These are phyloP conservation scores for Cynanchum wilfordii DNA, from an alignment of 257 asterid genomes.

Conservation along the genomic window DNA sequence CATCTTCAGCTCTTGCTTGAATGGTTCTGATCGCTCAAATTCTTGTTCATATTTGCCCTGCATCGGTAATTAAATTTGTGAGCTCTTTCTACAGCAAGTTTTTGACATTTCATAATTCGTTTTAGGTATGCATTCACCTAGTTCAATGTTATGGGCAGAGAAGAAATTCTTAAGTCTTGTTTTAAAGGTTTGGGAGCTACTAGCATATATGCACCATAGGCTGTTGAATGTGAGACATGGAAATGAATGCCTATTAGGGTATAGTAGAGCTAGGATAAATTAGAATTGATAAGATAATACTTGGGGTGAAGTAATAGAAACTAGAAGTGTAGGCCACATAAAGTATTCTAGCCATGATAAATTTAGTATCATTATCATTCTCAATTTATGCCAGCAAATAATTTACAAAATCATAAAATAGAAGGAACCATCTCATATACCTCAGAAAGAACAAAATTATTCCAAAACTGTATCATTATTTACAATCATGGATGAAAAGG, in stretches of 20 bases:
- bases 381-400: not conserved
- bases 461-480: not conserved
- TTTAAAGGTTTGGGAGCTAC: not conserved
- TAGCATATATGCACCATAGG: not conserved
- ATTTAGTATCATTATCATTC: not conserved
- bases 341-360: not conserved
- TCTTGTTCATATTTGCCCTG: slow-evolving; percentile 97
- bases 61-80: slow-evolving; percentile 15
- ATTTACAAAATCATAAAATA: not conserved
- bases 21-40: slow-evolving; percentile 68
- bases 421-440: not conserved
- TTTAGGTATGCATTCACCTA: not conserved
- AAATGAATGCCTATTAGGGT: not conserved
- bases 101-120: not conserved
- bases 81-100: not conserved
- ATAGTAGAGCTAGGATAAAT: not conserved
- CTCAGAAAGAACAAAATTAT: not conserved
- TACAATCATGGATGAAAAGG: not conserved
- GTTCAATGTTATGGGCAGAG: not conserved
- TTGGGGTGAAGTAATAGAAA: not conserved
- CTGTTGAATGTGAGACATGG: not conserved
- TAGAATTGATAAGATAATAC: not conserved
- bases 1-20: slow-evolving; percentile 81
- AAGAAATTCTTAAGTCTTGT: not conserved
- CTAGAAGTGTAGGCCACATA: not conserved